Conservation (phyloP, 2,329 filamentous ascomycete species). For the Hypoxylon sp. region DNA sequence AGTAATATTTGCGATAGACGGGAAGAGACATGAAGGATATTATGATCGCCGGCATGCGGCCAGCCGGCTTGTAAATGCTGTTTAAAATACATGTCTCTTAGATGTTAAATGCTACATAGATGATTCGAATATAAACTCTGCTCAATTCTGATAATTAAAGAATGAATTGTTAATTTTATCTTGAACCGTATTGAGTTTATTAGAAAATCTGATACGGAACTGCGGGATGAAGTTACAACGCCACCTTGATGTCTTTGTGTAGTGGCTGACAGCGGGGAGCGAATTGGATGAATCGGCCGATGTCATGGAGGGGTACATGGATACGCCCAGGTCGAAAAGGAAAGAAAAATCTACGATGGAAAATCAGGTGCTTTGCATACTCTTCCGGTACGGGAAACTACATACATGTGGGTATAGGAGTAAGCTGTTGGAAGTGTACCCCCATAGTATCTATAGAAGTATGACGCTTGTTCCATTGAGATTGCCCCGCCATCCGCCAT, state of each 20-base stretch:
- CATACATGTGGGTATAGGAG: constrained; percentile 17
- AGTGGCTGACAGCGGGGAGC: constrained; percentile 16
- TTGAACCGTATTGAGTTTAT: not conserved
- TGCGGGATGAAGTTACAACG: constrained; percentile 13
- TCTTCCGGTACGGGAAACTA: constrained; percentile 28
- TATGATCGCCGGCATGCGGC: not conserved
- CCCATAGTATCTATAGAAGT: constrained; percentile 36
- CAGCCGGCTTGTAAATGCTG: not conserved
- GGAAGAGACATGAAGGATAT: not conserved
- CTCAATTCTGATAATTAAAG: not conserved
- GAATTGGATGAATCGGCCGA: constrained; percentile 32
- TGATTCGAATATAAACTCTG: constrained; percentile 1
- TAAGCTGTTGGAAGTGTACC: constrained; percentile 16
- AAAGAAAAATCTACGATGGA: constrained; percentile 35
- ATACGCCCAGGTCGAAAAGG: constrained; percentile 29
- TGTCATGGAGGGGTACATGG: constrained; percentile 37
- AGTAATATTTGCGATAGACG: constrained; percentile 19
- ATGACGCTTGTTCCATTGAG: constrained; percentile 40
- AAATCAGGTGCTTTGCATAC: constrained; percentile 44
- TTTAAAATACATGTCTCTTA: not conserved
- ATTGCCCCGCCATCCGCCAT: constrained; percentile 44
- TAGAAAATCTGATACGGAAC: not conserved
- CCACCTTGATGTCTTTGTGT: constrained; percentile 28
- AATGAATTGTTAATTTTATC: not conserved
- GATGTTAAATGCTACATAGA: not conserved